Evolutionary conservation across 176 grass and related monocot genomes (phyloP).

Genomic region (Bolboschoenus planiculmis): DNA sequence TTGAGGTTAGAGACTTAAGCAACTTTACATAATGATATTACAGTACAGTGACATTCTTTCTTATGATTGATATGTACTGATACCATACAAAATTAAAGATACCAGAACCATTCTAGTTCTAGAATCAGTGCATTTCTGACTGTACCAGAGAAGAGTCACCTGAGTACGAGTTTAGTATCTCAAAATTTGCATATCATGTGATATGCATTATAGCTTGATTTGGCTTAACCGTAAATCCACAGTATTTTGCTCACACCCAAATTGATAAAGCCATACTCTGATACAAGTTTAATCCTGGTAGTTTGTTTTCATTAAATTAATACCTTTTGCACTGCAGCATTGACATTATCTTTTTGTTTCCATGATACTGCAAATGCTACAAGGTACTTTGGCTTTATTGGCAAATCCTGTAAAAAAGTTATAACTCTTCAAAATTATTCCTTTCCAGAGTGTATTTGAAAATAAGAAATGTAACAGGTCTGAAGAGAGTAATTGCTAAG

Average conservation of each 20-base stretch:
- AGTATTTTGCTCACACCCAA: neutral
- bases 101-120: neutral
- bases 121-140: neutral
- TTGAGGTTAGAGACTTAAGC: neutral
- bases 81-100: neutral
- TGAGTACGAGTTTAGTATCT: neutral
- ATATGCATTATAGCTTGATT: neutral
- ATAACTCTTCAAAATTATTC: neutral
- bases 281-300: neutral
- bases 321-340: slow-evolving; percentile 87
- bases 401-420: slow-evolving; percentile 53
- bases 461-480: neutral
- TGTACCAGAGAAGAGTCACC: neutral
- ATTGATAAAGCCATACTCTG: neutral
- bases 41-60: neutral
- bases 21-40: neutral
- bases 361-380: slow-evolving; percentile 79
- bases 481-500: neutral
- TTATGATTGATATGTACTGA: neutral
- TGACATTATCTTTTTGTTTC: slow-evolving; percentile 81
- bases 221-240: neutral
- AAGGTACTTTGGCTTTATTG: slow-evolving; percentile 77
- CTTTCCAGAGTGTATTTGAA: neutral
- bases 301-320: neutral
- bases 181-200: neutral